Evolutionary conservation across 306 rosid genomes (phyloP), one percentile per base, ranked within the genome.

Genomic region (Coriaria nepalensis): DNA sequence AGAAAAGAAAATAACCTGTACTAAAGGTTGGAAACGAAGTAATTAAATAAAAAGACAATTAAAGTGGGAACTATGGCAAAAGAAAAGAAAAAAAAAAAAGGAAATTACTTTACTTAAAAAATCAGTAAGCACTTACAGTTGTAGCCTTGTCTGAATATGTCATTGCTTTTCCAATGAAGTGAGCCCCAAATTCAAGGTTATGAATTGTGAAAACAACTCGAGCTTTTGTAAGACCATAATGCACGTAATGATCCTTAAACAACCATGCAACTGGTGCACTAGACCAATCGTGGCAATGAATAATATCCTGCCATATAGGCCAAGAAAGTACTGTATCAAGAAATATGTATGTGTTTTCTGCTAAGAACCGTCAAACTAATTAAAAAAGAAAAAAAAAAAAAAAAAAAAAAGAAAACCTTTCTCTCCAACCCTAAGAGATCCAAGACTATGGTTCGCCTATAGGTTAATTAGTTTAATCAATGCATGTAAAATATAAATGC

Each of bases 201-300:
- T 92, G 98, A 67, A 92, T 85, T 34, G 98, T 92, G 70, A 92
- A 92, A 60, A 92, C 86, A 52, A 82, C 64, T 40, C 73, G 79
- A 43, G 98, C 81, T 52, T 82, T 85, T 47, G 81, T 68, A 62
- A 82, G 98, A 48, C 98, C 96, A 59, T 82, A 77, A 50, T 82
- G 78, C 67, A 40, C 33, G 56, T 92, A 92, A 11, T 73, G 76
- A 37, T 92, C 98, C 70, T 85, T 92, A 69, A 71, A 92, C 65
- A 92, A 60, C 98, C 98, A 79, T n/a, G 98, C 65, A 73, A 85
- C 93, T 6, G 96, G 94, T 12, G 98, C 98, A 61, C 93, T 92
- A 0, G 95, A 75, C 98, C 98, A 92, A 80, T 92, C 98, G 68
- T 92, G 98, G 72, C 98, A 92, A 60, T 92, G 98, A 64, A 92